Percentiles rank a stretch among this genome's conserved stretches.
Conservation (phyloP, 2,329 filamentous ascomycete genomes). For the Endothia cerciana region DNA sequence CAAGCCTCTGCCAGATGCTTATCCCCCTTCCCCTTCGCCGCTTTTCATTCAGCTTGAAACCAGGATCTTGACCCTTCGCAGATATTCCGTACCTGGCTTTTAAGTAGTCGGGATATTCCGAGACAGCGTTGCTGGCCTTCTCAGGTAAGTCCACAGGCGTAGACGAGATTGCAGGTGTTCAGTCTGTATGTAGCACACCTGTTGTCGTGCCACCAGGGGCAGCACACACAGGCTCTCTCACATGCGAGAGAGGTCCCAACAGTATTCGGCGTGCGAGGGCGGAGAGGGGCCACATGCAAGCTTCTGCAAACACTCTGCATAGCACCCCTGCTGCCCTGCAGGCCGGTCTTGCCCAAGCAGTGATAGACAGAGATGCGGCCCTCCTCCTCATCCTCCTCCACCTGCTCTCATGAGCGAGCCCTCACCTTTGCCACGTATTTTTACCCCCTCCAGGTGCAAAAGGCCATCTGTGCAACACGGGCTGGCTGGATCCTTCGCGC, state of each 20-base stretch:
- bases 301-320: constrained; percentile 1
- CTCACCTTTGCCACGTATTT: background rate
- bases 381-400: background rate
- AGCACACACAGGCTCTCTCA: background rate
- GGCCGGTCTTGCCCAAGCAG: too few relatives aligned
- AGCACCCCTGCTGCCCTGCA: background rate
- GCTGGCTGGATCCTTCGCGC: background rate
- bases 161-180: constrained; percentile 2
- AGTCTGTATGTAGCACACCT: too few relatives aligned
- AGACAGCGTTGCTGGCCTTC: background rate
- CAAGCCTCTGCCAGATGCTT: constrained; percentile 4
- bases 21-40: background rate
- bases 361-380: too few relatives aligned
- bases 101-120: background rate
- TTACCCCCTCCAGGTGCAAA: background rate
- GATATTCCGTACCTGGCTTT: background rate
- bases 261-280: background rate
- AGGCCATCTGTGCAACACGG: background rate
- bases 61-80: background rate
- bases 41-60: constrained; percentile 2
- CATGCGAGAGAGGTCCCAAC: background rate
- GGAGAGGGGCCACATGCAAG: background rate
- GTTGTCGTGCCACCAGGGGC: background rate
- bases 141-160: background rate
- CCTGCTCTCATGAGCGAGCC: background rate